phyloP scores from a whole-genome alignment of 2,329 filamentous ascomycete species.

The Colletotrichum sp. region DNA sequence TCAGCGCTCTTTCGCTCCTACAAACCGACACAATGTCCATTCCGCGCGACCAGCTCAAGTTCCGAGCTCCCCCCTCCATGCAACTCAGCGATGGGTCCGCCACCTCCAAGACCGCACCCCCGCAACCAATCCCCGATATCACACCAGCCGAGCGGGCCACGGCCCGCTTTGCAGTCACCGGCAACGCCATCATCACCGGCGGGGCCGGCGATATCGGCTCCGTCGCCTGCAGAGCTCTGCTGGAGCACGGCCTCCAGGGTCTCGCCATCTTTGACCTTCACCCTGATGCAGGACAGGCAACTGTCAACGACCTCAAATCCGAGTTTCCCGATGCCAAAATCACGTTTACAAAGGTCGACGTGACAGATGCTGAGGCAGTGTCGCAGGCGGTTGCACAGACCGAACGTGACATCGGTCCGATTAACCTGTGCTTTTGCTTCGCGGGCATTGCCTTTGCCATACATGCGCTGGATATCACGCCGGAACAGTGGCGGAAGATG shows the following conservation, averaged over 20 bases:
- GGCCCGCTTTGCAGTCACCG: constrained; percentile 28
- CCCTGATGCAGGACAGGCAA: constrained; percentile 44
- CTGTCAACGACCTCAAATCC: background rate
- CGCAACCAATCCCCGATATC: background rate
- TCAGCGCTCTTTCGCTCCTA: background rate
- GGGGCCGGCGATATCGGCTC: constrained; percentile 34
- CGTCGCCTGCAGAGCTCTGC: constrained; percentile 29
- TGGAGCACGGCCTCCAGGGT: constrained; percentile 34
- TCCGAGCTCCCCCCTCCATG: background rate
- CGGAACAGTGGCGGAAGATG: background rate
- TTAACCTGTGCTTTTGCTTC: background rate
- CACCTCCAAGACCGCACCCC: constrained; percentile 3
- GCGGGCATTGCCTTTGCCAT: background rate
- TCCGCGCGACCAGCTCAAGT: background rate
- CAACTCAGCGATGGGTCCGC: constrained; percentile 12
- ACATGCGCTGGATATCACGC: background rate
- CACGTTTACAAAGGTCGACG: background rate
- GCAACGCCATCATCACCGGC: constrained; percentile 35
- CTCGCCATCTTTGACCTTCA: constrained; percentile 33
- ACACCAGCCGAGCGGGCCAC: background rate
- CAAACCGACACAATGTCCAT: background rate
- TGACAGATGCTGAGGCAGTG: background rate
- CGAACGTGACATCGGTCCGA: background rate
- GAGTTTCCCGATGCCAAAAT: background rate
- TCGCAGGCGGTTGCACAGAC: background rate